Conservation (phyloP, 202 grass and related monocot species). For the Eragrostis tef region DNA sequence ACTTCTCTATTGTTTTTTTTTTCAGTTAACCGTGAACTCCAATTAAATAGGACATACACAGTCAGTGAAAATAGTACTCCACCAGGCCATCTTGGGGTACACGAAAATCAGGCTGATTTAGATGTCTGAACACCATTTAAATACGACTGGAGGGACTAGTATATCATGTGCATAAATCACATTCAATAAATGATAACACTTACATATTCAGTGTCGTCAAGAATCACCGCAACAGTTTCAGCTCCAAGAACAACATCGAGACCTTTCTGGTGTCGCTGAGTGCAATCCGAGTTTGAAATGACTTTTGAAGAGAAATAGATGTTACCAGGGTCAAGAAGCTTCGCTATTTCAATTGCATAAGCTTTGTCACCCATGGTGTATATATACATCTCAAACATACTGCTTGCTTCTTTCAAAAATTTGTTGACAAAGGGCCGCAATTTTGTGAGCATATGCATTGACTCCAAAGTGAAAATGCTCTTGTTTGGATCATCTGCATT, state of each 20-base stretch:
- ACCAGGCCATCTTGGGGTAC: background rate
- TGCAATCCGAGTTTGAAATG: conserved; percentile 82
- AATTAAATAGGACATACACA: background rate
- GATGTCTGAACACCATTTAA: background rate
- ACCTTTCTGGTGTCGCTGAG: conserved; percentile 85
- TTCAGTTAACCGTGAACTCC: background rate
- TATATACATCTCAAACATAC: conserved; percentile 90
- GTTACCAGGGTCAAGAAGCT: conserved; percentile 86
- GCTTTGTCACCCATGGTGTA: conserved; percentile 88
- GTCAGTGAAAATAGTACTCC: conserved; percentile 25
- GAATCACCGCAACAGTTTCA: conserved; percentile 79
- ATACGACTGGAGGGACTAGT: background rate
- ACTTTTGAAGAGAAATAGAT: conserved; percentile 89
- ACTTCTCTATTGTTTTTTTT: background rate
- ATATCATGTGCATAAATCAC: conserved; percentile 17
- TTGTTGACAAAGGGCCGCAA: conserved; percentile 75
- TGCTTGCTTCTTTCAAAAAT: conserved; percentile 82
- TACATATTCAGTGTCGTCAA: conserved; percentile 90
- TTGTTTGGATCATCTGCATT: conserved; percentile 67
- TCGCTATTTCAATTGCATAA: conserved; percentile 83
- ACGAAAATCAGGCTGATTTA: background rate
- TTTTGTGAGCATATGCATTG: conserved; percentile 81
- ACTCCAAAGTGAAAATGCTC: conserved; percentile 68
- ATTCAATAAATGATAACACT: conserved; percentile 42
- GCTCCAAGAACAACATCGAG: conserved; percentile 90